Base-by-base conservation (phyloP, 2,329 filamentous ascomycete species). In the Aspergillus ochraceus region DNA sequence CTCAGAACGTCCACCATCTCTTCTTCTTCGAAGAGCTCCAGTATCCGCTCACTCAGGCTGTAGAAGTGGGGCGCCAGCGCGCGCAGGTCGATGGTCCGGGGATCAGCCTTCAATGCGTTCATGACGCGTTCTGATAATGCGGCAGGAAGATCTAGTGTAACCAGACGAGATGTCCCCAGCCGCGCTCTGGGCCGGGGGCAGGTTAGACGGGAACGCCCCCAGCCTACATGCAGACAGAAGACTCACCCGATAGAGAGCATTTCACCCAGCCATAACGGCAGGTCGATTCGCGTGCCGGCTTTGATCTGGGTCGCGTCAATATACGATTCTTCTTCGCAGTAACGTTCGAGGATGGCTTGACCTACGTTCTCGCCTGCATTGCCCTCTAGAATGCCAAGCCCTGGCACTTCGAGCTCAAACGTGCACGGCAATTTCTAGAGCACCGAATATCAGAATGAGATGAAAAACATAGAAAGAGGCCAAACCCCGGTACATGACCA, bases 251-350 rank as follows among this genome's bases (percentile, higher is more conserved):
- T 78, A 11, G 77, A 78, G 55, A 99, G 90, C 85, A 97, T 94
- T 76, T 97, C 91, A 66, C 90, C 92, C 12, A 99, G 87, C 95
- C 95, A 99, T 66, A 98, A 84, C 2, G 95, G 95, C 1, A 98
- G 87, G 62, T 90, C 86, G 51, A 98, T 83, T 49, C 88, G 87
- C 0, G 92, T 94, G 61, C 91, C 90, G 57, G 88, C 79, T 75
- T 94, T 95, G 69, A 98, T 88, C 73, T 90, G 60, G n/a, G 49
- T 11, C 20, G 12, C 50, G 54, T 61, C 17, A 64, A 46, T 12
- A 36, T 17, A 30, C 8, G 19, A 36, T 9, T 19, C 3, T 17
- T 11, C 20, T 47, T 11, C 9, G 11, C 11, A 14, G 6, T 24
- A 39, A 29, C 0, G 8, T n/a, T 47, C 32, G 11, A 17, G 6